Percentiles rank a stretch among this genome's conserved stretches.
phyloP scores from a whole-genome alignment of 176 grass and related monocot genomes.

The Zea luxurians region DNA sequence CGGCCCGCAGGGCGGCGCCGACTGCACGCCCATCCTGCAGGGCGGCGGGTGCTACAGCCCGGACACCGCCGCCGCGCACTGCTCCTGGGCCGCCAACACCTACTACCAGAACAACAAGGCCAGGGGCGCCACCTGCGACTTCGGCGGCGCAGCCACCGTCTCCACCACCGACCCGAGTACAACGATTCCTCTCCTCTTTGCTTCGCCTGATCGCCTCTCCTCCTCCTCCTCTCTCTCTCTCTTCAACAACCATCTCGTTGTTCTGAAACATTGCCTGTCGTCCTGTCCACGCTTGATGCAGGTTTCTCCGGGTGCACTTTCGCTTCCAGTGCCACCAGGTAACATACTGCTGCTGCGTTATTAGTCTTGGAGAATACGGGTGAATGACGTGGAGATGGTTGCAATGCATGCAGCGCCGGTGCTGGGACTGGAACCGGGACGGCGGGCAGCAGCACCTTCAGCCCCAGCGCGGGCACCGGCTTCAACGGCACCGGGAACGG shows the following conservation, averaged over 20 bases:
- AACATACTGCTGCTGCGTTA: neutral
- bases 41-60: conserved; percentile 75
- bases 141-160: conserved; percentile 58
- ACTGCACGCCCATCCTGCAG: conserved; percentile 54
- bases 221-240: too few species aligned
- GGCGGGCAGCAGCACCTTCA: conserved; percentile 37
- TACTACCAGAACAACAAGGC: conserved; percentile 80
- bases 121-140: conserved; percentile 70
- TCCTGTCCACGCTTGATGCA: conserved; percentile 30
- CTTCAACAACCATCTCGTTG: neutral
- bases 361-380: neutral
- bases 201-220: neutral
- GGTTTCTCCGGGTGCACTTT: conserved; percentile 70
- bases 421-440: conserved; percentile 30
- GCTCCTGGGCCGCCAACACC: conserved; percentile 86
- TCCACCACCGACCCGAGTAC: conserved; percentile 80
- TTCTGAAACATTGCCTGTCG: neutral
- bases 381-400: neutral
- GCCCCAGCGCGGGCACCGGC: conserved; percentile 20
- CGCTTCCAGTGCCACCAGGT: conserved; percentile 77
- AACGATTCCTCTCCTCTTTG: too few species aligned
- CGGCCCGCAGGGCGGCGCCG: conserved; percentile 60
- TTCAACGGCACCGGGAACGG: conserved; percentile 33
- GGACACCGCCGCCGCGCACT: conserved; percentile 61
- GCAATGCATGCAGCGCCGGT: conserved; percentile 6